A percentile compares a stretch with the other conserved stretches of the same genome.
Evolutionary conservation across 2,329 filamentous ascomycete genomes (phyloP).

Genomic region (Ophiocordyceps camponoti-rufipedis): DNA sequence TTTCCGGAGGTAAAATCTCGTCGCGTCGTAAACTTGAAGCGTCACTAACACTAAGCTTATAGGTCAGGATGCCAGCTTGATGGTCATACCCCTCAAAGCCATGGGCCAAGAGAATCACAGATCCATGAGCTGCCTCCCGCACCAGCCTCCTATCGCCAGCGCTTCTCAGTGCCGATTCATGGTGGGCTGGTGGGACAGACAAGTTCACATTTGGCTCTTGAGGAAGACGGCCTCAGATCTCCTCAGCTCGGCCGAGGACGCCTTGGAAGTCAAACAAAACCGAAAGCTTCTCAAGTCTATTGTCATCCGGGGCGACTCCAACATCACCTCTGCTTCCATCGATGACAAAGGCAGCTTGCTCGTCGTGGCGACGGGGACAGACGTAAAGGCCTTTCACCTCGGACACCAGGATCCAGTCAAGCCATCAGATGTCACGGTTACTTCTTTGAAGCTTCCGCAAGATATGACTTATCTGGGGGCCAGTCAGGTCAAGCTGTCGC

Average conservation of each 20-base stretch:
- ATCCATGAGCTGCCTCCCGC: constrained; percentile 67
- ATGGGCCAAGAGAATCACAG: constrained; percentile 70
- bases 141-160: constrained; percentile 54
- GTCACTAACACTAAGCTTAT: constrained; percentile 2
- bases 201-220: constrained; percentile 65
- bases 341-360: constrained; percentile 56
- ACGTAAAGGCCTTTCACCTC: constrained; percentile 63
- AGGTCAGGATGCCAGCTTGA: constrained; percentile 74
- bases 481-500: constrained; percentile 49
- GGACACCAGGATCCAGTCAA: constrained; percentile 29
- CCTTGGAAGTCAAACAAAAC: constrained; percentile 28
- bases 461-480: constrained; percentile 44
- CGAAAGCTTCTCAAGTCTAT: constrained; percentile 53
- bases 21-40: background rate
- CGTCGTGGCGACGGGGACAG: constrained; percentile 54
- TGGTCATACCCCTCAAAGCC: constrained; percentile 58
- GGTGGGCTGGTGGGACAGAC: constrained; percentile 82
- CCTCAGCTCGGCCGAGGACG: constrained; percentile 19
- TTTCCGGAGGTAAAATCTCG: constrained; percentile 55
- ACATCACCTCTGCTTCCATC: constrained; percentile 58
- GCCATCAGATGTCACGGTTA: constrained; percentile 45
- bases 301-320: constrained; percentile 55
- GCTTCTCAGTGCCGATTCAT: constrained; percentile 58
- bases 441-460: constrained; percentile 47
- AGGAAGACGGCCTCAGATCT: constrained; percentile 27